Percentiles rank a stretch among this genome's conserved stretches.
These are phyloP conservation scores for Fomitopsis betulina DNA, from an alignment of 1,284 basidiomycete species.

Conservation along the genomic window DNA sequence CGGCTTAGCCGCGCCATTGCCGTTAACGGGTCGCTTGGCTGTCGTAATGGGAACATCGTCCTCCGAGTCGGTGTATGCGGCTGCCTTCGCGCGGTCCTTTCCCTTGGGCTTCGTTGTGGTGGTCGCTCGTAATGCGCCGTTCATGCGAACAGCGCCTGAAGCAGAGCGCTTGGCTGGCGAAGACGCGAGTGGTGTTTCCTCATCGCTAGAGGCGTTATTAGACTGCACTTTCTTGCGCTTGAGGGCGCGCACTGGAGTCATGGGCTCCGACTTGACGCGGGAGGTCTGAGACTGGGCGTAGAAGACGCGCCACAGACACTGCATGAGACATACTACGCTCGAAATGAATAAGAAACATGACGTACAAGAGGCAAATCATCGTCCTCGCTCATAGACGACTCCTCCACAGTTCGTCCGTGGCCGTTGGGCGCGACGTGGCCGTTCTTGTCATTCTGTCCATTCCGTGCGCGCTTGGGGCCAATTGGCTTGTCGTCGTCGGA, in stretches of 20 bases:
- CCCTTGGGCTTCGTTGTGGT: conserved; percentile 32
- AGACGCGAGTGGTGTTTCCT: conserved; percentile 67
- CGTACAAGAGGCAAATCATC: conserved; percentile 68
- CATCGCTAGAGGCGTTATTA: conserved; percentile 58
- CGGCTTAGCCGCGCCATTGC: conserved; percentile 28
- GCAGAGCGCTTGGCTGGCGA: conserved; percentile 54
- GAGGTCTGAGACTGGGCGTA: conserved; percentile 31
- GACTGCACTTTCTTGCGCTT: conserved; percentile 58
- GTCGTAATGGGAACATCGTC: conserved; percentile 27
- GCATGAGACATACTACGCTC: not conserved
- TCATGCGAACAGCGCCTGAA: conserved; percentile 38
- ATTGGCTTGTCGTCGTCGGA: conserved; percentile 70
- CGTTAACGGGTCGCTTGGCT: conserved; percentile 23
- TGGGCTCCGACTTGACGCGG: conserved; percentile 42
- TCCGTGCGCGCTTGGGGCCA: conserved; percentile 33
- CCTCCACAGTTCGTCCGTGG: conserved; percentile 37
- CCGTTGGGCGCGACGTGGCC: conserved; percentile 20
- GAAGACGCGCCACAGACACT: conserved; percentile 20
- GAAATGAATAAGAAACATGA: conserved; percentile 14
- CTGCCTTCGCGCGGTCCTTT: conserved; percentile 27
- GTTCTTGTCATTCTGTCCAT: conserved; percentile 32
- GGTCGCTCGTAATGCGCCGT: conserved; percentile 37
- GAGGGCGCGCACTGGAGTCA: conserved; percentile 37
- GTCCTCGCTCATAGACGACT: conserved; percentile 57
- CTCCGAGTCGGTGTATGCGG: conserved; percentile 28